Percentiles rank a stretch among this genome's conserved stretches.
Evolutionary conservation across 768 basidiomycete species (phyloP).

Genomic region (Macrolepiota albuminosa): DNA sequence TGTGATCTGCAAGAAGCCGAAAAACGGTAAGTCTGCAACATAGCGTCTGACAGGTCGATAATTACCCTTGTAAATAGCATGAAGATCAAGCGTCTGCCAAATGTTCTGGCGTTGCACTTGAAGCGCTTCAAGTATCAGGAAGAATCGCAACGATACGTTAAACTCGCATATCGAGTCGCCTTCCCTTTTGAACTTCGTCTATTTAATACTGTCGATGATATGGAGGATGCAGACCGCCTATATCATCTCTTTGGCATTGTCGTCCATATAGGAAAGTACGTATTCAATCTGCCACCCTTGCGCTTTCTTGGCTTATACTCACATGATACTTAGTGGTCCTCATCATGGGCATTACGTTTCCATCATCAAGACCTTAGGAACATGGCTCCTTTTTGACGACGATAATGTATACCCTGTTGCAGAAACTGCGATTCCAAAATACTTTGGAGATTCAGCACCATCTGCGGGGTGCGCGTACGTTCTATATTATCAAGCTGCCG

Average conservation of each 20-base stretch:
- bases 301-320: neutral
- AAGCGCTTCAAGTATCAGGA: slow-evolving; percentile 99
- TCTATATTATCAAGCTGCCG: slow-evolving; percentile 92
- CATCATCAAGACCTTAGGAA: slow-evolving; percentile 78
- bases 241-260: slow-evolving; percentile 96
- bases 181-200: slow-evolving; percentile 93
- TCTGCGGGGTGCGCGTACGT: slow-evolving; percentile 90
- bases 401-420: slow-evolving; percentile 85
- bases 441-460: slow-evolving; percentile 80
- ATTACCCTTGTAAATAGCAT: slow-evolving; percentile 49
- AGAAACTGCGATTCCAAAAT: slow-evolving; percentile 86
- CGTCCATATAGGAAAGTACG: slow-evolving; percentile 98
- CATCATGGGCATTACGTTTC: slow-evolving; percentile 98
- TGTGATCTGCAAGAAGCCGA: slow-evolving; percentile 97
- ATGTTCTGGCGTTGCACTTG: slow-evolving; percentile 90
- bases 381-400: slow-evolving; percentile 95
- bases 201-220: slow-evolving; percentile 96
- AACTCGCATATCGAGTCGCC: slow-evolving; percentile 93
- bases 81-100: slow-evolving; percentile 97
- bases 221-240: slow-evolving; percentile 84
- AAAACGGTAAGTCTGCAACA: slow-evolving; percentile 63
- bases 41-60: neutral
- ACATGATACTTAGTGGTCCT: slow-evolving; percentile 63
- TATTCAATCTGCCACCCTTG: slow-evolving; percentile 14
- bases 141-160: slow-evolving; percentile 84